Percentiles rank a stretch among this genome's conserved stretches.
Evolutionary conservation across 768 basidiomycete species (phyloP).

Genomic region (Hydnomerulius pinastri): DNA sequence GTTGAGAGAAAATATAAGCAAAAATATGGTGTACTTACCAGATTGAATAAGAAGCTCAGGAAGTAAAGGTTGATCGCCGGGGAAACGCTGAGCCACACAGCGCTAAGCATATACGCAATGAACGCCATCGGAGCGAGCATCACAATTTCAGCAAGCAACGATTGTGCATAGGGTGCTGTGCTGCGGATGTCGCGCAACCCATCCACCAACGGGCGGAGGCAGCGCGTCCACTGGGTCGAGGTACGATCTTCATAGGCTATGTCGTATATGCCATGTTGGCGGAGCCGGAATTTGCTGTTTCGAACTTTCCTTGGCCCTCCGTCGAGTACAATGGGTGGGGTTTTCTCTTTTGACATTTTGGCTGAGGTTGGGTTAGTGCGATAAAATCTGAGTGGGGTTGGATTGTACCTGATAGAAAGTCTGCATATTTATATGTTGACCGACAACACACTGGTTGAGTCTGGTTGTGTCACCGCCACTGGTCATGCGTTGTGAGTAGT

Average conservation of each 20-base stretch:
- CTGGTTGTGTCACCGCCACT: constrained; percentile 7
- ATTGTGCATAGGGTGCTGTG: constrained; percentile 2
- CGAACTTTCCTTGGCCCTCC: neutral
- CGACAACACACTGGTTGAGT: neutral
- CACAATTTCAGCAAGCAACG: constrained; percentile 18
- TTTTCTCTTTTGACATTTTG: neutral
- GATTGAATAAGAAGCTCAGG: constrained; percentile 32
- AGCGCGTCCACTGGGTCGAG: neutral
- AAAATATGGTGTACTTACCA: constrained; percentile 6
- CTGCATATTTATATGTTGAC: constrained; percentile 19
- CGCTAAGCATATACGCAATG: constrained; percentile 26
- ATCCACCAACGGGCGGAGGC: constrained; percentile 4
- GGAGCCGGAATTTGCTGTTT: constrained; percentile 9
- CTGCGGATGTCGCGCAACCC: neutral
- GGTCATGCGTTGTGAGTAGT: neutral
- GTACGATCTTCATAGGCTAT: constrained; percentile 20
- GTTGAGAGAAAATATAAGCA: neutral
- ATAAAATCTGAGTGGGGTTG: neutral
- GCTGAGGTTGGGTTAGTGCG: neutral
- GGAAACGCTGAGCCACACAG: constrained; percentile 33
- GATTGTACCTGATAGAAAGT: neutral
- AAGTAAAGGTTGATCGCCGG: constrained; percentile 39
- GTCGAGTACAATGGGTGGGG: neutral
- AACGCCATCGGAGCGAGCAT: constrained; percentile 22
- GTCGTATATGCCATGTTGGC: constrained; percentile 23